These are phyloP conservation scores for Tricholoma flavovirens DNA, from an alignment of 768 basidiomycete species.

Conservation along the genomic window DNA sequence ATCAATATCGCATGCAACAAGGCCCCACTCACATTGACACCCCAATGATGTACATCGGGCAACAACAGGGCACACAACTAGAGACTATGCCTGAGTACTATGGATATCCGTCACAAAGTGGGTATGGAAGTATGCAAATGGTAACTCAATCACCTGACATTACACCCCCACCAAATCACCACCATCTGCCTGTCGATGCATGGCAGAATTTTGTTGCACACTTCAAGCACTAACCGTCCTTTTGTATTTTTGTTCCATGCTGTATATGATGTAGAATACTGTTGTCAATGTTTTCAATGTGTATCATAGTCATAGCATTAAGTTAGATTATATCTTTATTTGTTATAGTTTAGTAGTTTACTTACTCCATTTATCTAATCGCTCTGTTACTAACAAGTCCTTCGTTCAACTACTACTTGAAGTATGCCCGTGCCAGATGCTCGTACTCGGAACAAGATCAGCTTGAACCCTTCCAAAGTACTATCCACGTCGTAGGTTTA, in stretches of 20 bases:
- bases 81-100: slow-evolving; percentile 28
- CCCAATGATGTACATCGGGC: slow-evolving; percentile 12
- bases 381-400: background rate
- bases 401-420: background rate
- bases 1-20: slow-evolving; percentile 15
- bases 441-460: slow-evolving; percentile 59
- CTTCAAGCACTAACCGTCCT: slow-evolving; percentile 26
- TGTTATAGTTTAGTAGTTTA: slow-evolving; percentile 21
- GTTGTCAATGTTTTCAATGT: slow-evolving; percentile 2
- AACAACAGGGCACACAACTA: slow-evolving; percentile 21
- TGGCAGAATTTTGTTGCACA: slow-evolving; percentile 47
- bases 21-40: slow-evolving; percentile 13
- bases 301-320: slow-evolving; percentile 8
- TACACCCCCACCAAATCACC: slow-evolving; percentile 29
- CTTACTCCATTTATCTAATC: background rate
- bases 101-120: slow-evolving; percentile 20
- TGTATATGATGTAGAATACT: slow-evolving; percentile 4
- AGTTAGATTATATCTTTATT: slow-evolving; percentile 19
- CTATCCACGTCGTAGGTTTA: slow-evolving; percentile 47
- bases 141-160: slow-evolving; percentile 20
- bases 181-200: slow-evolving; percentile 32
- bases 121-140: slow-evolving; percentile 19
- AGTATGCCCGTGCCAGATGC: slow-evolving; percentile 67
- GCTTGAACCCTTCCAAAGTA: slow-evolving; percentile 51
- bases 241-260: background rate